These are phyloP conservation scores for Chamaecrista fasciculata DNA, from an alignment of 306 rosid species.

Conservation along the genomic window DNA sequence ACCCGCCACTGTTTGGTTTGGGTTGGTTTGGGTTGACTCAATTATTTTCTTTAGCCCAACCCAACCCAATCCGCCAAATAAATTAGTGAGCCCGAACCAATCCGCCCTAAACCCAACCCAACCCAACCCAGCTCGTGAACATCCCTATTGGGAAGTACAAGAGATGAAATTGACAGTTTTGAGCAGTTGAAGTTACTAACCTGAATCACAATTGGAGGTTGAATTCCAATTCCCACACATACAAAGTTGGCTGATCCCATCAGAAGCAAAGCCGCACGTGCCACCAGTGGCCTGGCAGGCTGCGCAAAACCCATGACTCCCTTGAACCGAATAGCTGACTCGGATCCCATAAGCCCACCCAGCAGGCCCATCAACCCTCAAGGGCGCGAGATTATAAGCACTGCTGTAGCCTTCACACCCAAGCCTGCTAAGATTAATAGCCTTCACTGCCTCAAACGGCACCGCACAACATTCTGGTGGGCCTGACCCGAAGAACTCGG, in stretches of 20 bases:
- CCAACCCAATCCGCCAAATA: no score
- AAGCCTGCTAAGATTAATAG: constrained; percentile 67
- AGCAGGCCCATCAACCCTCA: constrained; percentile 67
- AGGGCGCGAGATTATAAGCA: constrained; percentile 81
- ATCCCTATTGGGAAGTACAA: no score
- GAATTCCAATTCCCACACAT: constrained; percentile 78
- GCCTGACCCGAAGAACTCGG: constrained; percentile 50
- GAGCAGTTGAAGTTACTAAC: constrained; percentile 27
- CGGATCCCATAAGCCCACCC: constrained; percentile 91
- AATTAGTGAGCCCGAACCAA: no score
- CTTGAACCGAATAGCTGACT: constrained; percentile 76
- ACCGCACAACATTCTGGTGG: constrained; percentile 90
- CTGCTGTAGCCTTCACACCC: constrained; percentile 92
- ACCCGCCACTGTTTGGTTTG: no score
- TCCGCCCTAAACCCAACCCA: no score
- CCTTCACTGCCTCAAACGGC: constrained; percentile 69
- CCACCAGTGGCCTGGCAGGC: constrained; percentile 94
- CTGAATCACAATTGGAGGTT: constrained; percentile 83
- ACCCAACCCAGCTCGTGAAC: no score
- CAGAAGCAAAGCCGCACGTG: constrained; percentile 73
- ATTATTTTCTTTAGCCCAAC: no score
- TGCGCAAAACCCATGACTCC: constrained; percentile 71
- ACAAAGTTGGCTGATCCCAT: constrained; percentile 72
- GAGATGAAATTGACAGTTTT: no score
- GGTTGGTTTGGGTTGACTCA: no score